Conservation (phyloP, 139 green algal species). For the Ulvella scutata region DNA sequence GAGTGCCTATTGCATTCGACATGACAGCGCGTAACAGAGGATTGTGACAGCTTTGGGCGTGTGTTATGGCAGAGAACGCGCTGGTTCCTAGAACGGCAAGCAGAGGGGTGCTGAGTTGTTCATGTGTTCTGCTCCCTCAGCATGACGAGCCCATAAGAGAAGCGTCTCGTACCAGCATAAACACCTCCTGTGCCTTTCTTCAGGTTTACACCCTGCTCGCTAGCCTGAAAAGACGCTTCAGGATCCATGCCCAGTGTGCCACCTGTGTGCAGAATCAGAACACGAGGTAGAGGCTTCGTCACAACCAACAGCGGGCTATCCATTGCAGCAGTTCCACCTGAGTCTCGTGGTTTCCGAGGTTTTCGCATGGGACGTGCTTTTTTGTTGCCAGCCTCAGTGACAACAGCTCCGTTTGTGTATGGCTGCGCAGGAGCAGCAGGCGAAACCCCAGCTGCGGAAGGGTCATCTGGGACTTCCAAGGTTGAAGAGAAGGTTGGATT, state of each 20-base stretch:
- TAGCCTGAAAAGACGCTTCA: slow-evolving; percentile 13
- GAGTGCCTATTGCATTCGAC: not conserved
- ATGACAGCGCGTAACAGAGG: no score
- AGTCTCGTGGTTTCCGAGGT: no score
- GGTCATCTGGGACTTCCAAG: not conserved
- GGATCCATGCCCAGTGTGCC: slow-evolving; percentile 76
- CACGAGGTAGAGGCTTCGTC: slow-evolving; percentile 43
- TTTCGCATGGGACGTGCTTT: no score
- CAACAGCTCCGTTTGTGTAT: not conserved
- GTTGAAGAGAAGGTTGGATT: no score
- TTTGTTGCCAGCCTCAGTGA: slow-evolving; percentile 18
- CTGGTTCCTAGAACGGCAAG: no score
- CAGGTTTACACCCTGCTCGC: not conserved
- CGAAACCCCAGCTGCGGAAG: not conserved
- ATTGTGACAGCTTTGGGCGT: no score
- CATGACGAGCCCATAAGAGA: no score
- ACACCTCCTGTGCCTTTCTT: slow-evolving; percentile 12
- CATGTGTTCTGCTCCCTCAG: no score
- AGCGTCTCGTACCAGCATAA: not conserved
- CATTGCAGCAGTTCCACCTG: no score
- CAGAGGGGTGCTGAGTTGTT: no score
- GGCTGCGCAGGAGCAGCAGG: not conserved
- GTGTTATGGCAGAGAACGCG: no score
- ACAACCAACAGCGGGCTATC: slow-evolving; percentile 24
- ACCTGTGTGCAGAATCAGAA: slow-evolving; percentile 70